Conservation (phyloP, 179 eudicot species). For the Sideroxylon spinosum region DNA sequence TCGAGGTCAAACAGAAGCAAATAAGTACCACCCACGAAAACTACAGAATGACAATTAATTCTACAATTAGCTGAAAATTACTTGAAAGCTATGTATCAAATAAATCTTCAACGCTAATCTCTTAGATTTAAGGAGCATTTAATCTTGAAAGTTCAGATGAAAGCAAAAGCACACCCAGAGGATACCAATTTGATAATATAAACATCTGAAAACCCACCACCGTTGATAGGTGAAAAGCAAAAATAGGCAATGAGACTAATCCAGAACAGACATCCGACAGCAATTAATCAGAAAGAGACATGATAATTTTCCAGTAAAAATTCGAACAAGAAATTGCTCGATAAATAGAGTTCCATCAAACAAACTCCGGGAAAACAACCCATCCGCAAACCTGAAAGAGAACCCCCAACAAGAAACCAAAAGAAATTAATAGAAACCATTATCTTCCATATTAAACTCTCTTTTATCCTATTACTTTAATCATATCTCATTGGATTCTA, state of each 20-base stretch:
- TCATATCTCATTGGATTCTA: neutral
- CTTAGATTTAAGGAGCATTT: neutral
- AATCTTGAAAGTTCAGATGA: neutral
- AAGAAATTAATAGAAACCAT: neutral
- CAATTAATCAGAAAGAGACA: conserved; percentile 17
- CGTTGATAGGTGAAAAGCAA: neutral
- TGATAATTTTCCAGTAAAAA: neutral
- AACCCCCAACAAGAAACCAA: conserved; percentile 25
- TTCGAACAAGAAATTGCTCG: conserved; percentile 6
- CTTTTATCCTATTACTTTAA: neutral
- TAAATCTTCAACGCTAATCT: neutral
- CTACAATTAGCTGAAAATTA: neutral
- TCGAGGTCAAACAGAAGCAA: neutral
- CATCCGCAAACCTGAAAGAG: conserved; percentile 26
- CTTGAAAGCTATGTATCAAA: neutral
- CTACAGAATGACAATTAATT: neutral
- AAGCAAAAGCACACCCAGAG: conserved; percentile 14
- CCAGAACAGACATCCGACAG: conserved; percentile 6
- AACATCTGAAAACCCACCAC: neutral
- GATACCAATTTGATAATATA: neutral
- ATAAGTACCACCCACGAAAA: conserved; percentile 10
- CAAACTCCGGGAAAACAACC: conserved; percentile 28
- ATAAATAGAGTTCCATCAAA: conserved; percentile 17
- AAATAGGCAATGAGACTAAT: neutral
- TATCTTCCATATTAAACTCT: no score